These are phyloP conservation scores for Leishmania martiniquensis DNA, from an alignment of 208 protist species.

Conservation along the genomic window DNA sequence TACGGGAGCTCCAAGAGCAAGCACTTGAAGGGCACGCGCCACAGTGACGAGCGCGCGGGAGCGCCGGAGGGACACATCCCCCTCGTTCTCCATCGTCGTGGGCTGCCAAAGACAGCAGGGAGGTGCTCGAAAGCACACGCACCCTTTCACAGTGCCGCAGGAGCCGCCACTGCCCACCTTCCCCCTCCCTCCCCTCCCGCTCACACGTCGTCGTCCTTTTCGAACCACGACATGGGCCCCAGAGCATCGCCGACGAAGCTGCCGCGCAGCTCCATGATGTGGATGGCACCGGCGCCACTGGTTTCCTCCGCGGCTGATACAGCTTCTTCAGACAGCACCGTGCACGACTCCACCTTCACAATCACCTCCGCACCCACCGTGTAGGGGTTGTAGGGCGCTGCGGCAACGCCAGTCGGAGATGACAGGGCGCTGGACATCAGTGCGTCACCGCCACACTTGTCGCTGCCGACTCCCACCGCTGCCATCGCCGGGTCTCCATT, in stretches of 20 bases:
- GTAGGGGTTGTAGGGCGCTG: constrained; percentile 57
- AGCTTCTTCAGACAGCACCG: constrained; percentile 40
- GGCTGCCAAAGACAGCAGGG: too few species aligned
- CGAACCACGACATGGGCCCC: constrained; percentile 79
- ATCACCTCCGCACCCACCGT: constrained; percentile 68
- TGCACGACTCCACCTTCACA: constrained; percentile 53
- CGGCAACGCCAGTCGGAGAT: constrained; percentile 55
- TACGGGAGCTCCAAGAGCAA: background rate
- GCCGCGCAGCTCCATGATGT: constrained; percentile 69
- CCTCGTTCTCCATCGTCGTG: background rate
- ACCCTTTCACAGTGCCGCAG: background rate
- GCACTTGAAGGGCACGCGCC: background rate
- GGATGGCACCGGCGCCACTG: background rate
- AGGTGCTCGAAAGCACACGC: background rate
- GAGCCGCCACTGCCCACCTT: too few species aligned
- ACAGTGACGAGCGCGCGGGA: background rate
- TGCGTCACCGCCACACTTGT: background rate
- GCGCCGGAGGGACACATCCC: background rate
- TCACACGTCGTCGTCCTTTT: constrained; percentile 10
- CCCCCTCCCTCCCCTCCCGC: background rate
- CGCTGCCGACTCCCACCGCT: background rate
- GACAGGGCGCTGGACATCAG: constrained; percentile 9
- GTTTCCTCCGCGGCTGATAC: constrained; percentile 1
- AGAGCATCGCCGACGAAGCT: constrained; percentile 77
- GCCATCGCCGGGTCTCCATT: background rate